Evolutionary conservation across 73 alveolate species (phyloP), one percentile per base, ranked within the genome.

Genomic region (Paramecium biaurelia): DNA sequence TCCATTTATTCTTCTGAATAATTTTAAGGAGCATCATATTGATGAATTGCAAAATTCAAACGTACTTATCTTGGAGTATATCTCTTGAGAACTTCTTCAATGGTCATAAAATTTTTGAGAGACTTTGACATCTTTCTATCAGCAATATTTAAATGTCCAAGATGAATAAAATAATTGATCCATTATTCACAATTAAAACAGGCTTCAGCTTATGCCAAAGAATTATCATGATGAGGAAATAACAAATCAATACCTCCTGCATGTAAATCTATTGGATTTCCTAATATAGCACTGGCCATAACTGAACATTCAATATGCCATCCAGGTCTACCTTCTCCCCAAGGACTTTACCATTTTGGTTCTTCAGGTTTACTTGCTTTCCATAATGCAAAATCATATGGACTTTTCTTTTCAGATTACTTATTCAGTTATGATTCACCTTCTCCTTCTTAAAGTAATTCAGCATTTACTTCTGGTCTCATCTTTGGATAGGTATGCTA

Each of bases 121-220:
- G 99, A 93, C 92, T 98, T 98, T 3, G 99, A 93, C 99, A 99
- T 99, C 93, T 99, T 99, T 92, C 94, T 93, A 14, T 98, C 98
- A 58, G 98, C 98, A 26, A 99, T 99, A 92, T 99, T 98, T 76
- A 99, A 93, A 95, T 99, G 99, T n/a, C 99, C 99, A n/a, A 99
- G 96, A 87, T 99, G 99, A 56, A 98, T 86, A 92, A 99, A 99
- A 93, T 99, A 98, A 92, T 99, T 98, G 79, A 99, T 98, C 99
- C 99, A 99, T 95, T 99, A 98, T 37, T 97, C 90, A 57, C 97
- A 92, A 49, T 95, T 98, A 87, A 89, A 93, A 94, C 93, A 98
- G 6, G 99, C 99, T 84, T 97, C 99, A 28, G 98, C 94, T 87
- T 97, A 98, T 24, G 99, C 99, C 74, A 97, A 92, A 86, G 97